A percentile compares a stretch with the other conserved stretches of the same genome.
Conservation (phyloP, 768 basidiomycete species). For the Leccinellum luteum region DNA sequence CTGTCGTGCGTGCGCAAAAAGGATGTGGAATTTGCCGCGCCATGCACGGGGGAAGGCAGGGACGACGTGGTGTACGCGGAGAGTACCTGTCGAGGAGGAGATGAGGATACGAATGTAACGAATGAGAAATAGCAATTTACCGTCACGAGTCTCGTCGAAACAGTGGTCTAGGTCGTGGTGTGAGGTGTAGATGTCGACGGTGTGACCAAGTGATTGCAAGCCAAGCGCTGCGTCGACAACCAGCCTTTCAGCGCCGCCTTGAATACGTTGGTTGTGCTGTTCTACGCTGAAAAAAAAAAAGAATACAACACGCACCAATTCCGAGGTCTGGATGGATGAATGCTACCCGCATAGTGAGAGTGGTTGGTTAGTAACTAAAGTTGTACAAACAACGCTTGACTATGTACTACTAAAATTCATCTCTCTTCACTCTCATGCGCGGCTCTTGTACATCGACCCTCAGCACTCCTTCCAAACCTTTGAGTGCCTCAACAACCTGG, state of each 20-base stretch:
- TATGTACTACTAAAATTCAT: constrained; percentile 18
- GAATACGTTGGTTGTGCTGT: not conserved
- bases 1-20: constrained; percentile 87
- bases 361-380: not conserved
- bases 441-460: constrained; percentile 25
- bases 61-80: constrained; percentile 67
- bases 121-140: constrained; percentile 36
- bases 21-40: constrained; percentile 79
- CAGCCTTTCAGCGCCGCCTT: not conserved
- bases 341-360: constrained; percentile 52
- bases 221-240: constrained; percentile 69
- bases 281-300: not conserved
- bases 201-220: constrained; percentile 79
- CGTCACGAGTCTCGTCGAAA: constrained; percentile 92
- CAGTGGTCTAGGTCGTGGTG: constrained; percentile 85
- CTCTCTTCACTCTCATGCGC: constrained; percentile 23
- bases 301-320: constrained; percentile 58
- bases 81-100: constrained; percentile 55
- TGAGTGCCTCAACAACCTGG: constrained; percentile 15
- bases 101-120: constrained; percentile 9
- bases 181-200: constrained; percentile 88
- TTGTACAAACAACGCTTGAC: not conserved
- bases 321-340: constrained; percentile 95
- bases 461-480: constrained; percentile 15
- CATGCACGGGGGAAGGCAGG: constrained; percentile 81